phyloP scores from a whole-genome alignment of 768 basidiomycete genomes.

The Boletus pseudopeckii region DNA sequence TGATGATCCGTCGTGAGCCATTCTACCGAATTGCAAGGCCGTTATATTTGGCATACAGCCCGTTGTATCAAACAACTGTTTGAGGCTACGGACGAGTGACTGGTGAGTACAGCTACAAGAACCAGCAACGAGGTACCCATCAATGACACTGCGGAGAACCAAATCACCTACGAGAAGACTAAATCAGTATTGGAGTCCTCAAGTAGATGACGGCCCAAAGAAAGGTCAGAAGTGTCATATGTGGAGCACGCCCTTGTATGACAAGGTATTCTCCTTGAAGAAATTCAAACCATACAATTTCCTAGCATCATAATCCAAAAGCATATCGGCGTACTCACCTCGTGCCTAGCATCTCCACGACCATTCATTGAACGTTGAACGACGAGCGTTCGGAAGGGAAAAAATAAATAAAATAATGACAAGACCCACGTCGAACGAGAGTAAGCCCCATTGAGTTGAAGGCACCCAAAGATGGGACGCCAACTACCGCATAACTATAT shows the following conservation, averaged over 20 bases:
- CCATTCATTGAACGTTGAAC: slow-evolving; percentile 34
- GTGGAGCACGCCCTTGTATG: slow-evolving; percentile 67
- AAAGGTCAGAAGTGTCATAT: slow-evolving; percentile 50
- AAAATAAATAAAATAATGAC: slow-evolving; percentile 42
- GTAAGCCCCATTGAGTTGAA: slow-evolving; percentile 92
- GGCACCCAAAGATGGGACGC: slow-evolving; percentile 34
- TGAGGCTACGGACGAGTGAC: background rate
- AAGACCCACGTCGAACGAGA: slow-evolving; percentile 58
- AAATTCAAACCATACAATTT: slow-evolving; percentile 68
- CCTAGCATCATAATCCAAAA: slow-evolving; percentile 52
- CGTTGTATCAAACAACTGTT: background rate
- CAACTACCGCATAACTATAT: slow-evolving; percentile 84
- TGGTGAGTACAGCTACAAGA: background rate
- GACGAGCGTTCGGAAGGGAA: slow-evolving; percentile 47
- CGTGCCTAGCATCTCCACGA: background rate
- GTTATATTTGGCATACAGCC: background rate
- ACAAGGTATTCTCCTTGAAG: slow-evolving; percentile 83
- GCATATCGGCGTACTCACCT: slow-evolving; percentile 24
- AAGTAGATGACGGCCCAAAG: background rate
- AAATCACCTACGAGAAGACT: background rate
- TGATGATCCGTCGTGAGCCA: background rate
- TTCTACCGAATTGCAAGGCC: background rate
- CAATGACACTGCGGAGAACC: background rate
- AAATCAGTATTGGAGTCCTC: slow-evolving; percentile 8
- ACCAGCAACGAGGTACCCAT: background rate